A percentile compares a stretch with the other conserved stretches of the same genome.
These are phyloP conservation scores for Haplosporangium sp. DNA, from an alignment of 371 early-diverging fungal species.

Conservation along the genomic window DNA sequence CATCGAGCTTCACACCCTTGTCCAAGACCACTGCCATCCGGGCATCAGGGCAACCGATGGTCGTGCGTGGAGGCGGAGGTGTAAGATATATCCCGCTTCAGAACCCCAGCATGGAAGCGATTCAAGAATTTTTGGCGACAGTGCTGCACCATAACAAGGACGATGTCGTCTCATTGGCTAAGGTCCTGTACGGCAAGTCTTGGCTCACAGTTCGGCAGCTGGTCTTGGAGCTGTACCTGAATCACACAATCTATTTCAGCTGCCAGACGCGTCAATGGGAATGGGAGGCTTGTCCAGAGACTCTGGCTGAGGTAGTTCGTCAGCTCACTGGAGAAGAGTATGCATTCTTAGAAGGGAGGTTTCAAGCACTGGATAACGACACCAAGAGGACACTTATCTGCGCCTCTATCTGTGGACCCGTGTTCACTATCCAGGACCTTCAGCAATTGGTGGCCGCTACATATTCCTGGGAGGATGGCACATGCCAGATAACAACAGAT, in stretches of 20 bases:
- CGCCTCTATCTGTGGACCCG: constrained; percentile 46
- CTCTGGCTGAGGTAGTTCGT: constrained; percentile 26
- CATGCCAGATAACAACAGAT: not conserved
- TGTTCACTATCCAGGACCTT: constrained; percentile 34
- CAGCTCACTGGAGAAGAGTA: constrained; percentile 49
- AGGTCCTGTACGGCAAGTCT: constrained; percentile 30
- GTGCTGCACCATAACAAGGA: constrained; percentile 25
- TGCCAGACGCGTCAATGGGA: constrained; percentile 27
- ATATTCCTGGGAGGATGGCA: constrained; percentile 13
- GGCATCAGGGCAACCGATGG: constrained; percentile 20
- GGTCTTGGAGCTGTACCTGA: constrained; percentile 39
- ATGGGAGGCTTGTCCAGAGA: constrained; percentile 36
- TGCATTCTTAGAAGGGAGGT: constrained; percentile 29
- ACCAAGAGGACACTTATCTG: constrained; percentile 44
- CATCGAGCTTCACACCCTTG: not conserved
- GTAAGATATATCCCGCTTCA: constrained; percentile 35
- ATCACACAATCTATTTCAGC: constrained; percentile 34
- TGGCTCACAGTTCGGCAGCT: constrained; percentile 51
- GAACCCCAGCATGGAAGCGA: constrained; percentile 24
- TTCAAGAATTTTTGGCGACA: constrained; percentile 27
- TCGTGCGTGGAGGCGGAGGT: constrained; percentile 47
- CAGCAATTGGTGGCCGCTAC: constrained; percentile 21
- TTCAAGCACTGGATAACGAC: constrained; percentile 30
- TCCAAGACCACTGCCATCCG: constrained; percentile 17
- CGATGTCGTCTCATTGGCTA: constrained; percentile 30